Conservation (phyloP, 345 rosid species). For the Salix exigua region DNA sequence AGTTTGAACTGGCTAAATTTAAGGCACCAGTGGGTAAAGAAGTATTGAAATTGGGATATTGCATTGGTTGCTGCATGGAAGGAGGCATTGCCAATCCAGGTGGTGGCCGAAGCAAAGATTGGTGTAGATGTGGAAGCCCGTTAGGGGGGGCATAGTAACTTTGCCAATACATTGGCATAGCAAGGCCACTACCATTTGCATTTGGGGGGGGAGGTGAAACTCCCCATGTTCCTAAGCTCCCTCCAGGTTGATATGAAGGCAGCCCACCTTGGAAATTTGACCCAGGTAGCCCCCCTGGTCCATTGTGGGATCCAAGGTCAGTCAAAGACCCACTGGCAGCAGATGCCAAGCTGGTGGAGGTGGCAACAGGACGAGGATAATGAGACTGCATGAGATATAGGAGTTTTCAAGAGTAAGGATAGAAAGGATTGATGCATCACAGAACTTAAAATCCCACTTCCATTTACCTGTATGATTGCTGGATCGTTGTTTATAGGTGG, state of each 20-base stretch:
- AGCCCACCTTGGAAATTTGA: conserved; percentile 63
- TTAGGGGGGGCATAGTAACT: conserved; percentile 77
- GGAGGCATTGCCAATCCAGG: conserved; percentile 67
- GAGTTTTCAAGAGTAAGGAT: conserved; percentile 4
- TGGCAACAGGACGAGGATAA: conserved; percentile 57
- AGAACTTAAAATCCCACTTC: background rate
- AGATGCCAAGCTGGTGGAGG: conserved; percentile 59
- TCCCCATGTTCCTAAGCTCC: conserved; percentile 75
- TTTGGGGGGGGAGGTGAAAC: conserved; percentile 59
- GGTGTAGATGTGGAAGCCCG: conserved; percentile 79
- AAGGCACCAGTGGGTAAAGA: conserved; percentile 48
- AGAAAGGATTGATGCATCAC: background rate
- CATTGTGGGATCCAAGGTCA: conserved; percentile 51
- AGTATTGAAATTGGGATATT: conserved; percentile 62
- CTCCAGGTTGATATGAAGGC: conserved; percentile 89
- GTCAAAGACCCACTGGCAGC: conserved; percentile 46
- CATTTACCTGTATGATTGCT: conserved; percentile 81
- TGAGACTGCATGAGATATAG: conserved; percentile 61
- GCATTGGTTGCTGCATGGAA: conserved; percentile 69
- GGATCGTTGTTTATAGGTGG: conserved; percentile 78
- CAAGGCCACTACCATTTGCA: conserved; percentile 58
- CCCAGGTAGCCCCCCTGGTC: conserved; percentile 59
- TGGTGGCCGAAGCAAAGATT: conserved; percentile 71
- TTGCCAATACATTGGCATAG: conserved; percentile 88
- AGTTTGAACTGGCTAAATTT: conserved; percentile 39